Evolutionary conservation across 257 asterid genomes (phyloP), one percentile per base, ranked within the genome.

Genomic region (Voacanga thouarsii): DNA sequence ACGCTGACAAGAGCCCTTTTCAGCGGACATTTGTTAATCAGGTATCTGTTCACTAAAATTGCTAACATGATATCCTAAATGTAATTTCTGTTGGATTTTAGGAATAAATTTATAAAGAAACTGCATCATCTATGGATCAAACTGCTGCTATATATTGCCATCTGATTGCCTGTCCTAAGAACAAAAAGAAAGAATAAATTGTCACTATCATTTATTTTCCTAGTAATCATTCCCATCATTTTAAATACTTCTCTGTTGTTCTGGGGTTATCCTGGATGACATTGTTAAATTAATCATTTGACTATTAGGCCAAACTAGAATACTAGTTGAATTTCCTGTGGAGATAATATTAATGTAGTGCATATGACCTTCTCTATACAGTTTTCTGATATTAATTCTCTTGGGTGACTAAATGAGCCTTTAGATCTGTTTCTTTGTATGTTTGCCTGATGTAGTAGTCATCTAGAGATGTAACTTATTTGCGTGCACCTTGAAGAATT

Each of bases 21-120:
- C 98, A 90, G 80, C 86, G 97, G 80, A 92, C 97, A 80, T 94
- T 92, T 83, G 97, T 92, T 78, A 92, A 90, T 84, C 98, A 94
- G 98, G 98, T 92, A 89, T 71, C 15, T 74, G 23, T 75, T 28
- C 69, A 11, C 24, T 51, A 12, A 23, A 75, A 15, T 50, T 78
- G 43, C 56, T 23, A 26, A 24, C 50, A 14, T 23, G 44, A 50
- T 47, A 21, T 81, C 33, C 18, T 53, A 44, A 19, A 24, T 71
- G 51, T 67, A 33, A 41, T 30, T 28, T 73, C n/a, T 50, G 1
- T 53, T 21, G 59, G 59, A 28, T 26, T 53, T 53, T 50, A 55
- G 24, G 15, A 53, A 7, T 66, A 55, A 72, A 30, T 45, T 18
- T 64, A 28, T 33, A 2, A 12, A 3, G 21, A 53, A 59, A 26